phyloP scores from a whole-genome alignment of 31 red algal genomes.

The Asparagopsis taxiformis region DNA sequence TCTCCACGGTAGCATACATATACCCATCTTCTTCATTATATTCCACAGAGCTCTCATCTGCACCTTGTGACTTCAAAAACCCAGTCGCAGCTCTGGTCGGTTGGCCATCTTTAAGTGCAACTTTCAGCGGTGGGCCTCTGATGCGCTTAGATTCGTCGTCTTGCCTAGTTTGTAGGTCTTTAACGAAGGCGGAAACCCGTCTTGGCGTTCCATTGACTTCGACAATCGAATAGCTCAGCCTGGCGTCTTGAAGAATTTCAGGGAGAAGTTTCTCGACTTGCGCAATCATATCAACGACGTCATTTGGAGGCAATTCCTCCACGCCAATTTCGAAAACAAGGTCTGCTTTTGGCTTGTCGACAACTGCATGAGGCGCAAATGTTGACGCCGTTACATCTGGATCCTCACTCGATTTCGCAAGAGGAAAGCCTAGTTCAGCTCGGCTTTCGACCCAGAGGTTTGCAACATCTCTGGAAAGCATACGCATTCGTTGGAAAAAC shows the following conservation, averaged over 20 bases:
- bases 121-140: constrained; percentile 76
- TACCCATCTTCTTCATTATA: constrained; percentile 60
- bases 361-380: background rate
- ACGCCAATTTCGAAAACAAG: constrained; percentile 89
- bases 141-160: constrained; percentile 50
- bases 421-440: constrained; percentile 80
- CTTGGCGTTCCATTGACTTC: constrained; percentile 80
- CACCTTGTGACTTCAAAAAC: constrained; percentile 79
- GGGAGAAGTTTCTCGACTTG: constrained; percentile 64
- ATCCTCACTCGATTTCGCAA: background rate
- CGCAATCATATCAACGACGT: constrained; percentile 47
- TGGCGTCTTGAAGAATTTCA: constrained; percentile 37
- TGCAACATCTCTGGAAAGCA: constrained; percentile 86
- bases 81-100: constrained; percentile 75
- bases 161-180: constrained; percentile 58
- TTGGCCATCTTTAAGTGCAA: constrained; percentile 76
- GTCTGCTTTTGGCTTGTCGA: constrained; percentile 16
- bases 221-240: constrained; percentile 33
- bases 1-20: constrained; percentile 72
- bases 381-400: background rate
- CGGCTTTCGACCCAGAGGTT: constrained; percentile 80
- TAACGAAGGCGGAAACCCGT: constrained; percentile 61
- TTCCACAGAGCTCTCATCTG: constrained; percentile 15
- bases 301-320: constrained; percentile 89
- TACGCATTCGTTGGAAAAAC: constrained; percentile 92